Conservation (phyloP, 768 basidiomycete species). For the Suillus spraguei region DNA sequence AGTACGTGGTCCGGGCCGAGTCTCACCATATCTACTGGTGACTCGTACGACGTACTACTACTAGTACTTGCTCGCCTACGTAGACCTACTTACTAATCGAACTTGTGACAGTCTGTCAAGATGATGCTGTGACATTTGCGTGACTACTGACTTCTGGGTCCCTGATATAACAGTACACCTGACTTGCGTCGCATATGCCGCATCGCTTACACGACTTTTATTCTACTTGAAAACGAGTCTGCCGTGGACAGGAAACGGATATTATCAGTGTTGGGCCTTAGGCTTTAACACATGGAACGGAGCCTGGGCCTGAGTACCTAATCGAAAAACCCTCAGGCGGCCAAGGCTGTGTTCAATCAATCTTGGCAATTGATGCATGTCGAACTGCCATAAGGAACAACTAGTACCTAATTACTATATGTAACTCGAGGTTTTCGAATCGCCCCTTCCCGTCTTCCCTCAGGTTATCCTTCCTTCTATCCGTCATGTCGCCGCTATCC, state of each 20-base stretch:
- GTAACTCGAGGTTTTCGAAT: neutral
- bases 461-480: slow-evolving; percentile 5
- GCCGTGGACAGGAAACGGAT: neutral
- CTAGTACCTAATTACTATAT: neutral
- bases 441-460: neutral
- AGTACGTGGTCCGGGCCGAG: too few relatives aligned
- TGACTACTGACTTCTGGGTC: too few relatives aligned
- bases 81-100: too few relatives aligned
- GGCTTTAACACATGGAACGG: neutral
- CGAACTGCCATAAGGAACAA: slow-evolving; percentile 20
- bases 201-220: neutral
- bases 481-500: slow-evolving; percentile 15
- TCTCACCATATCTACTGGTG: too few relatives aligned
- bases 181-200: too few relatives aligned
- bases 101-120: too few relatives aligned
- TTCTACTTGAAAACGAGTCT: too few relatives aligned
- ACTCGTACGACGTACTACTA: too few relatives aligned
- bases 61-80: too few relatives aligned
- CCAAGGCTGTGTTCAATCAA: neutral
- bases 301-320: neutral
- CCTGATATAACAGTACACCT: too few relatives aligned
- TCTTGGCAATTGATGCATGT: slow-evolving; percentile 1
- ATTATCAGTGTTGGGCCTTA: neutral
- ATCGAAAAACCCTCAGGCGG: too few relatives aligned
- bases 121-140: too few relatives aligned